Conservation (phyloP, 345 rosid species). For the Jatropha curcas region DNA sequence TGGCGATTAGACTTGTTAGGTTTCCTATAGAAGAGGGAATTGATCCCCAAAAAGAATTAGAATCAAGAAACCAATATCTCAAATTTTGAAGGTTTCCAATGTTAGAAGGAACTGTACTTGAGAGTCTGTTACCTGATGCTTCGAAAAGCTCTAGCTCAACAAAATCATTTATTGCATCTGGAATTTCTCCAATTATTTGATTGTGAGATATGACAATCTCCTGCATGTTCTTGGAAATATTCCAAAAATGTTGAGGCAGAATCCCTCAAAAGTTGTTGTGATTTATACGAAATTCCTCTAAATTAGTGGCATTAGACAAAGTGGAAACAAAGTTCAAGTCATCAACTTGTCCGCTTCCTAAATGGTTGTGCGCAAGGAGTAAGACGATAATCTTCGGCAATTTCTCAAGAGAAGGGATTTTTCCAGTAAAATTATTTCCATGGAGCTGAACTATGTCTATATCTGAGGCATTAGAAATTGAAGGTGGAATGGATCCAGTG, state of each 20-base stretch:
- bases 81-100: neutral
- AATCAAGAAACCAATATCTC: neutral
- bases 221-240: neutral
- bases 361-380: neutral
- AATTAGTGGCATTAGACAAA: neutral
- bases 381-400: neutral
- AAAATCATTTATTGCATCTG: constrained; percentile 2
- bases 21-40: constrained; percentile 15
- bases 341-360: constrained; percentile 11
- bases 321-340: constrained; percentile 8
- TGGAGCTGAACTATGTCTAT: neutral
- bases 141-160: neutral
- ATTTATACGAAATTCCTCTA: neutral
- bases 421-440: constrained; percentile 1
- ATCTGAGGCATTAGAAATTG: constrained; percentile 15
- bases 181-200: constrained; percentile 6
- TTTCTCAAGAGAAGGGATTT: constrained; percentile 3
- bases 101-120: constrained; percentile 2
- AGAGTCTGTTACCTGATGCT: neutral
- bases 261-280: constrained; percentile 6
- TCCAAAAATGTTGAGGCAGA: neutral
- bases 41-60: neutral
- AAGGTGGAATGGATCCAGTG: constrained; percentile 10
- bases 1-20: neutral
- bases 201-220: no score